Conservation (phyloP, 176 grass and related monocot genomes). For the Eremochloa ophiuroides region DNA sequence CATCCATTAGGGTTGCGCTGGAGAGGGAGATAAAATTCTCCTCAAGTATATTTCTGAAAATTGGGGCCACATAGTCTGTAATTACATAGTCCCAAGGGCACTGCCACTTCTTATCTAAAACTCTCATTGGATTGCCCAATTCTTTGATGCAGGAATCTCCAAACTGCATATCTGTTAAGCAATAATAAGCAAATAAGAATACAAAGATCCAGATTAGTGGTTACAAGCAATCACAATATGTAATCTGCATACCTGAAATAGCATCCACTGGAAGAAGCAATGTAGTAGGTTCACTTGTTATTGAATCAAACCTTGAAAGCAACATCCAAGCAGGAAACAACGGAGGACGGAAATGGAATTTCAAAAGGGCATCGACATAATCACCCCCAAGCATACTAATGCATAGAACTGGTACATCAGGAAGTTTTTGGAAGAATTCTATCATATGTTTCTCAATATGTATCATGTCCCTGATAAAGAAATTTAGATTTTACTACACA, state of each 20-base stretch:
- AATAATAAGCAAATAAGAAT: slow-evolving; percentile 15
- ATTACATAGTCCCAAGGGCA: slow-evolving; percentile 78
- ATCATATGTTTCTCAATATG: slow-evolving; percentile 68
- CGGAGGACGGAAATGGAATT: slow-evolving; percentile 48
- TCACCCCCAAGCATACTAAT: slow-evolving; percentile 82
- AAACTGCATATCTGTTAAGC: slow-evolving; percentile 46
- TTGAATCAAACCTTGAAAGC: slow-evolving; percentile 80
- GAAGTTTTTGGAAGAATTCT: slow-evolving; percentile 67
- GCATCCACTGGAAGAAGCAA: slow-evolving; percentile 72
- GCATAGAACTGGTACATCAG: slow-evolving; percentile 70
- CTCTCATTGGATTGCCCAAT: background rate
- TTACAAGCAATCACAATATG: background rate
- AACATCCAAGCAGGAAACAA: slow-evolving; percentile 77
- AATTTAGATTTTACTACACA: slow-evolving; percentile 10
- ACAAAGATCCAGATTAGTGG: slow-evolving; percentile 14
- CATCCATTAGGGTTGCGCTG: slow-evolving; percentile 13
- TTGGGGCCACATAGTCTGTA: slow-evolving; percentile 58
- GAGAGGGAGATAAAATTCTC: slow-evolving; percentile 68
- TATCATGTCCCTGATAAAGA: slow-evolving; percentile 44
- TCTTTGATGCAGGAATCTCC: slow-evolving; percentile 41
- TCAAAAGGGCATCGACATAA: slow-evolving; percentile 55
- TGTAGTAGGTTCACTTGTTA: slow-evolving; percentile 51
- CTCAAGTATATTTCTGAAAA: slow-evolving; percentile 62
- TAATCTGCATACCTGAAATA: slow-evolving; percentile 46
- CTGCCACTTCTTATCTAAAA: slow-evolving; percentile 51